Evolutionary conservation across 176 grass and related monocot species (phyloP).

Genomic region (Saccharum officinarum): DNA sequence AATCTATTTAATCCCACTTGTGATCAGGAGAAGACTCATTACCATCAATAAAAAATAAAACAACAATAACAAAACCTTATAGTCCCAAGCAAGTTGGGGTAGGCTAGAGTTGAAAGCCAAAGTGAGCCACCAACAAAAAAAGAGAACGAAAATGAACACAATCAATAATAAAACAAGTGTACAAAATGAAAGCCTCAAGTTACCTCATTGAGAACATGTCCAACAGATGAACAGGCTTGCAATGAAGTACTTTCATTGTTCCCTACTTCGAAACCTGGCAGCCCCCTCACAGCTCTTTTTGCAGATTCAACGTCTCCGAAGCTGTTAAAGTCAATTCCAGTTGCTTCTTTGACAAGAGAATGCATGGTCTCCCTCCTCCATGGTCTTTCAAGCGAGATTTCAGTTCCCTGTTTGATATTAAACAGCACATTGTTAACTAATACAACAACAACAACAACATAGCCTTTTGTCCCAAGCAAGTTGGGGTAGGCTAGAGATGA

Average conservation of each 20-base stretch:
- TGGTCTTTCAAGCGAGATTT: constrained; percentile 86
- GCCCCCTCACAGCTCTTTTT: constrained; percentile 56
- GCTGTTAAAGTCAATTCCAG: constrained; percentile 79
- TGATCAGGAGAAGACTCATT: not conserved
- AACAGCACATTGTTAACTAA: constrained; percentile 18
- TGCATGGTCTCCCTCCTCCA: constrained; percentile 98
- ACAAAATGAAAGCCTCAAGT: constrained; percentile 19
- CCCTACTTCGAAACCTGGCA: constrained; percentile 54
- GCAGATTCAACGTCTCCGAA: constrained; percentile 69
- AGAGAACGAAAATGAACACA: not conserved
- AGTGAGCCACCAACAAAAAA: not conserved
- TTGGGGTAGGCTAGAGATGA: no score
- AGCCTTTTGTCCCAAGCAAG: no score
- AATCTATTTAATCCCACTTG: not conserved
- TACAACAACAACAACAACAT: no score
- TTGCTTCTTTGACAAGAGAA: constrained; percentile 90
- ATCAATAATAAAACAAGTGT: not conserved
- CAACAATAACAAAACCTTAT: not conserved
- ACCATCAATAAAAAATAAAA: not conserved
- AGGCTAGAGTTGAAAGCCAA: not conserved
- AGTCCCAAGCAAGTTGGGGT: not conserved
- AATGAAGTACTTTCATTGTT: constrained; percentile 49
- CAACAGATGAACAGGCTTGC: constrained; percentile 73
- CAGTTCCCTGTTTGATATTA: constrained; percentile 68
- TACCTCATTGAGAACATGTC: constrained; percentile 98